Base-by-base conservation (phyloP, 2,329 filamentous ascomycete species). In the Sclerotinia trifoliorum region DNA sequence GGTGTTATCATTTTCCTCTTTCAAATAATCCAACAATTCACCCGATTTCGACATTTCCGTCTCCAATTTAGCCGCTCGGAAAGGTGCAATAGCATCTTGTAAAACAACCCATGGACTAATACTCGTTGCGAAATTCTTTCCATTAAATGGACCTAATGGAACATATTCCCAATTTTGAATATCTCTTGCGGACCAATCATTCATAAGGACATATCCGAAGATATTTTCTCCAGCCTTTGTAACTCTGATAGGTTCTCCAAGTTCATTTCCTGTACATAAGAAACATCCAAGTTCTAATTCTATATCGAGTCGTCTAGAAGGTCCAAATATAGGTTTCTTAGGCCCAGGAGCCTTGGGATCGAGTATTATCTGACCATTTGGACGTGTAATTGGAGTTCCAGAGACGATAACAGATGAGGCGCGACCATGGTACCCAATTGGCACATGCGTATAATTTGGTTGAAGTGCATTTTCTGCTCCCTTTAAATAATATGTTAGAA, bases 161-260 rank as follows among this genome's bases (percentile, higher is more conserved):
- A 94, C 84, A 73, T 94, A 94, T 78, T 96, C 92, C 91, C 91
- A 95, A 0, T 85, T 85, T 77, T 96, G 92, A 62, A 95, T 89
- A 74, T 95, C 92, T 71, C 92, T 83, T 5, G 92, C 92, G 66
- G 89, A 92, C 92, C 92, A 96, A 79, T 96, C 92, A 74, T 96
- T 96, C 83, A 96, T 85, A 68, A 96, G 79, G 0, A 95, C 92
- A 35, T 92, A 83, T 19, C 92, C 92, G 75, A 95, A 95, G 39
- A 96, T 83, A 74, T 88, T 83, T 24, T 91, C 85, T 65, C 89
- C 87, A 0, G 92, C 92, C 56, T 73, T 66, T 19, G 89, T 79
- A 29, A 94, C 84, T 0, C 82, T 79, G 26, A 95, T 83, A 0
- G 87, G 84, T 66, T 84, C 80, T 8, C 91, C 91, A 75, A 92